Base-by-base conservation (phyloP, 2,329 filamentous ascomycete genomes). In the Blastomyces emzantsi region DNA sequence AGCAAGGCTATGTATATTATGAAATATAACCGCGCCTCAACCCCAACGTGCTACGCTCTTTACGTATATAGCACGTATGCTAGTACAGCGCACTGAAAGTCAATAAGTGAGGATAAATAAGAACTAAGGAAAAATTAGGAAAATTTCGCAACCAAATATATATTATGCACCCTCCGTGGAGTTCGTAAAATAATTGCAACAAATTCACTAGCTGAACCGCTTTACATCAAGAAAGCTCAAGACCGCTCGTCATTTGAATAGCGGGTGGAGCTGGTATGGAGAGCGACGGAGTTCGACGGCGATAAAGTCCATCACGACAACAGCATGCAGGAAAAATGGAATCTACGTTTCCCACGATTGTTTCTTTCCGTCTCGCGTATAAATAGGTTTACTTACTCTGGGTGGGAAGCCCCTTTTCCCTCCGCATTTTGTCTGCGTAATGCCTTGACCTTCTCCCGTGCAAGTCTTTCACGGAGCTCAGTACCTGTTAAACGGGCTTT, bases 401-500 rank as follows among this genome's bases (percentile, higher is more conserved):
- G 43, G 61, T 56, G 30, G 43, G 55, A 59, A 61, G 56, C 25
- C n/a, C 36, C 54, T 67, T 74, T 69, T 55, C 68, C 64, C 61
- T 57, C 65, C 57, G 64, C 64, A 60, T 68, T 69, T 62, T 67
- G 69, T 60, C 73, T 72, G 55, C 74, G 73, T 66, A 74, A 69
- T 28, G 75, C 75, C 61, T 74, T 72, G 25, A 76, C 62, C 62
- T 70, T 74, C 65, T 77, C 76, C 61, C 72, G 74, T 9, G 76
- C 71, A 25, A 77, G 66, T 63, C 67, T 74, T 67, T 77, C 74
- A 62, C 72, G 74, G 49, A 77, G 66, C 61, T 75, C 71, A n/a
- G 69, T 73, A 47, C 71, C 67, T 30, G 71, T 69, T 52, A 75
- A 67, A 64, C 69, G 71, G 55, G 64, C 51, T 64, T 56, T 67